Conservation (phyloP, 1,284 basidiomycete species). For the Tilletia indica region DNA sequence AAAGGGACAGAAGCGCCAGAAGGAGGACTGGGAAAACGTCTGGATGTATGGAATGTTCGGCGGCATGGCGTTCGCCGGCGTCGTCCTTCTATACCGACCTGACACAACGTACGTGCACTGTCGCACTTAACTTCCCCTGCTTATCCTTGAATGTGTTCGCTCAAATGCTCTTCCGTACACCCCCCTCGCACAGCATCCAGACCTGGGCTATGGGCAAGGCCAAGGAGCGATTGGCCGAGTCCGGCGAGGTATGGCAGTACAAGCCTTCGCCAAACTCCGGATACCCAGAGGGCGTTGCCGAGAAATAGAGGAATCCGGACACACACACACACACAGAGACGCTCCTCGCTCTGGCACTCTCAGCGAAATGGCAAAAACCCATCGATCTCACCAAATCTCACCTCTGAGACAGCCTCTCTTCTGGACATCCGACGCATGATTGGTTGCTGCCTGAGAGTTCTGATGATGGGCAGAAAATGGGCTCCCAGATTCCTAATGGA, state of each 20-base stretch:
- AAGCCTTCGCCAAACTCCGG: conserved; percentile 52
- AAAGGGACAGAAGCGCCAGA: conserved; percentile 74
- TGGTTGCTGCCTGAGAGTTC: no score
- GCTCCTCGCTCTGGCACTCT: no score
- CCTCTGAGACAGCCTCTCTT: no score
- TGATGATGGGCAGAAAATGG: no score
- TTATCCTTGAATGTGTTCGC: neutral
- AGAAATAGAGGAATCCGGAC: neutral
- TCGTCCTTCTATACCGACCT: conserved; percentile 88
- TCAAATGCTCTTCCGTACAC: neutral
- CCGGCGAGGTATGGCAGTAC: conserved; percentile 50
- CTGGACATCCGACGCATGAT: no score
- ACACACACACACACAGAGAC: no score
- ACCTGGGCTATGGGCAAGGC: conserved; percentile 53
- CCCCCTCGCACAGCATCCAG: conserved; percentile 37
- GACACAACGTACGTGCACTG: conserved; percentile 85
- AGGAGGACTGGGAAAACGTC: conserved; percentile 72
- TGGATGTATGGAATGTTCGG: conserved; percentile 70
- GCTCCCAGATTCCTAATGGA: no score
- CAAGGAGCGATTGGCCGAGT: conserved; percentile 50
- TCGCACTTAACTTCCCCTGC: neutral
- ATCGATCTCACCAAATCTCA: no score
- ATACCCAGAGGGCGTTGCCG: conserved; percentile 27
- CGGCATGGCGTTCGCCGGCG: conserved; percentile 71
- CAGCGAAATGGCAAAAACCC: neutral